Conservation (phyloP, 768 basidiomycete genomes). For the Leccinum disarticulatum region DNA sequence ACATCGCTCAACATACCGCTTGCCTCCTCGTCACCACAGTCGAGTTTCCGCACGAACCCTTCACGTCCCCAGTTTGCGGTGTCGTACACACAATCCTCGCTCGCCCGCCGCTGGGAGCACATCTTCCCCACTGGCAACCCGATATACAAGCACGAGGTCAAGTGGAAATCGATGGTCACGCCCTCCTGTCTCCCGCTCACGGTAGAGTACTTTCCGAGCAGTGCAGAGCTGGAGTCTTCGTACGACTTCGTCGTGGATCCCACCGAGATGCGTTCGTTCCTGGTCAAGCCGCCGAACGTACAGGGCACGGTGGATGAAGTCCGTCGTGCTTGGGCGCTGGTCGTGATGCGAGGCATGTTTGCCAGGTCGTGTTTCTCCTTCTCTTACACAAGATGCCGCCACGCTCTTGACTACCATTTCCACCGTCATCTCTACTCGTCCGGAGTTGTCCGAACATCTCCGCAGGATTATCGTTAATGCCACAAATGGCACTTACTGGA, state of each 20-base stretch:
- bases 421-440: constrained; percentile 59
- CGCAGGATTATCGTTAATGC: constrained; percentile 64
- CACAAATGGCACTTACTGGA: constrained; percentile 68
- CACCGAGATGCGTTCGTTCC: constrained; percentile 81
- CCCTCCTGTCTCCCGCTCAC: constrained; percentile 90
- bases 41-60: constrained; percentile 56
- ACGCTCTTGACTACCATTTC: constrained; percentile 56
- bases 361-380: constrained; percentile 34
- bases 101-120: constrained; percentile 92
- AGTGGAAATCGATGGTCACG: constrained; percentile 86
- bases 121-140: constrained; percentile 73
- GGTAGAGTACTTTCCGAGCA: constrained; percentile 82
- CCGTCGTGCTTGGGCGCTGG: constrained; percentile 70
- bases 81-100: constrained; percentile 62
- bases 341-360: constrained; percentile 91
- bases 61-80: constrained; percentile 59
- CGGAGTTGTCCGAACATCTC: constrained; percentile 68
- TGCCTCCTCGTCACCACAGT: constrained; percentile 46
- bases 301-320: constrained; percentile 53
- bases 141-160: constrained; percentile 79
- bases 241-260: constrained; percentile 89
- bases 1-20: constrained; percentile 39
- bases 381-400: constrained; percentile 65
- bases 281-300: constrained; percentile 65
- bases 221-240: constrained; percentile 68